These are phyloP conservation scores for Neonectria sp. DNA, from an alignment of 2,329 filamentous ascomycete species.

Conservation along the genomic window DNA sequence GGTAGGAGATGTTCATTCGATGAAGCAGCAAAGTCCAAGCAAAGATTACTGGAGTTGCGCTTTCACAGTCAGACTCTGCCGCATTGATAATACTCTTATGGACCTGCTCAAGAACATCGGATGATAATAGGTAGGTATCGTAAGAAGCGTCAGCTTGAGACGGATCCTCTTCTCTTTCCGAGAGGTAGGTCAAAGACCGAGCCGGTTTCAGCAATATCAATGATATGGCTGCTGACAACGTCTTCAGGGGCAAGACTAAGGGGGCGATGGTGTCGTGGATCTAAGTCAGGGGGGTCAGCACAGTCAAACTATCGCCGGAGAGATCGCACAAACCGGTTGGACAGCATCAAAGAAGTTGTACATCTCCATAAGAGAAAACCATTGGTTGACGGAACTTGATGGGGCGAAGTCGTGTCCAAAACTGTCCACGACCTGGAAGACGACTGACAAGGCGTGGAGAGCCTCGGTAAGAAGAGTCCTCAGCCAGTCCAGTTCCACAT, in stretches of 20 bases:
- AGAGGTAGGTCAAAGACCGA: constrained; percentile 63
- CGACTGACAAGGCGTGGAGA: constrained; percentile 79
- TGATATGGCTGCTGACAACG: constrained; percentile 79
- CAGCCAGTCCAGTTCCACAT: constrained; percentile 72
- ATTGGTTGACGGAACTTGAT: constrained; percentile 73
- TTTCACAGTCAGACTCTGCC: constrained; percentile 68
- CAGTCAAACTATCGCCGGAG: neutral
- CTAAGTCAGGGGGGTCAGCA: constrained; percentile 46
- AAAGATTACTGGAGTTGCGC: constrained; percentile 81
- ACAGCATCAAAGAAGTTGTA: constrained; percentile 80
- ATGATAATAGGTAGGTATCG: constrained; percentile 77
- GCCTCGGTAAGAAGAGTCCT: constrained; percentile 78
- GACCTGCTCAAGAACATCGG: constrained; percentile 78
- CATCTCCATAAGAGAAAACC: constrained; percentile 81
- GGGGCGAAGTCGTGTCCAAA: constrained; percentile 69
- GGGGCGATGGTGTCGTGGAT: constrained; percentile 61
- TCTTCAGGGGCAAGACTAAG: constrained; percentile 76
- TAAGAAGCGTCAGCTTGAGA: constrained; percentile 55
- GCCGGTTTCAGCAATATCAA: constrained; percentile 79
- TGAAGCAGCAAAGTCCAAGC: constrained; percentile 86
- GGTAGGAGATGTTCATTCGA: constrained; percentile 75
- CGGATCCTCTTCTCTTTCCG: constrained; percentile 56
- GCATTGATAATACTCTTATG: constrained; percentile 79
- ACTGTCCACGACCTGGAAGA: constrained; percentile 80
- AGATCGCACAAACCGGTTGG: constrained; percentile 51